phyloP scores from a whole-genome alignment of 2,329 filamentous ascomycete species.

The Ophiocordyceps sinensis region DNA sequence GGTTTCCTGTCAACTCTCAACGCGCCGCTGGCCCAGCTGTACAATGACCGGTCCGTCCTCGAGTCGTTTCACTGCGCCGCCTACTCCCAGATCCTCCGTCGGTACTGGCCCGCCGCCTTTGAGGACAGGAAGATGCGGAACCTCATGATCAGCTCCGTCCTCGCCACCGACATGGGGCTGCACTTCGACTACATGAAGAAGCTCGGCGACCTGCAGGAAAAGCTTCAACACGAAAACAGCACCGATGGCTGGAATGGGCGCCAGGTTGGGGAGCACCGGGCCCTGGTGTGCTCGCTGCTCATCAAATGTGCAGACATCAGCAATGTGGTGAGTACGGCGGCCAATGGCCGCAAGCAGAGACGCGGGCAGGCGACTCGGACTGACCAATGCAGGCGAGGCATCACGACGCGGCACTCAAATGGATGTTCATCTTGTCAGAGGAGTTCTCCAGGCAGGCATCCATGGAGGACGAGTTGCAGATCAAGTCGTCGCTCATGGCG shows the following conservation, averaged over 20 bases:
- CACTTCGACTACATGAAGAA: constrained; percentile 96
- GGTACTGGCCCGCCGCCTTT: constrained; percentile 80
- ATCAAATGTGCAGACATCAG: constrained; percentile 99
- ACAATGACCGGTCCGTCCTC: constrained; percentile 91
- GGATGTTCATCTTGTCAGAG: constrained; percentile 89
- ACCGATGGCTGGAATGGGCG: constrained; percentile 66
- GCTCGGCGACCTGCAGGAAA: constrained; percentile 66
- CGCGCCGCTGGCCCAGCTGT: constrained; percentile 82
- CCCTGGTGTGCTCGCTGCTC: constrained; percentile 73
- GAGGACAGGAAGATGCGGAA: constrained; percentile 66
- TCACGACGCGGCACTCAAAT: constrained; percentile 68
- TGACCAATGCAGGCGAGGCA: constrained; percentile 52
- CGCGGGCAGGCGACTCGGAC: not conserved
- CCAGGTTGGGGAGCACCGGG: constrained; percentile 59
- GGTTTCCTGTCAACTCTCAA: constrained; percentile 87
- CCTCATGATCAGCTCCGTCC: constrained; percentile 92
- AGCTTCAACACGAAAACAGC: constrained; percentile 51
- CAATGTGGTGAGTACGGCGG: constrained; percentile 67
- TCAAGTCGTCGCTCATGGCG: constrained; percentile 76
- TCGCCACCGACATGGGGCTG: constrained; percentile 93
- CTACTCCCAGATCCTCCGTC: constrained; percentile 85
- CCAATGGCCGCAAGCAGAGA: not conserved
- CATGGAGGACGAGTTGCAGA: constrained; percentile 80
- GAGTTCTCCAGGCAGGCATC: constrained; percentile 87
- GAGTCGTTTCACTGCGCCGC: constrained; percentile 97